Base-by-base conservation (phyloP, 2,329 filamentous ascomycete genomes). In the Sporothrix phasma region DNA sequence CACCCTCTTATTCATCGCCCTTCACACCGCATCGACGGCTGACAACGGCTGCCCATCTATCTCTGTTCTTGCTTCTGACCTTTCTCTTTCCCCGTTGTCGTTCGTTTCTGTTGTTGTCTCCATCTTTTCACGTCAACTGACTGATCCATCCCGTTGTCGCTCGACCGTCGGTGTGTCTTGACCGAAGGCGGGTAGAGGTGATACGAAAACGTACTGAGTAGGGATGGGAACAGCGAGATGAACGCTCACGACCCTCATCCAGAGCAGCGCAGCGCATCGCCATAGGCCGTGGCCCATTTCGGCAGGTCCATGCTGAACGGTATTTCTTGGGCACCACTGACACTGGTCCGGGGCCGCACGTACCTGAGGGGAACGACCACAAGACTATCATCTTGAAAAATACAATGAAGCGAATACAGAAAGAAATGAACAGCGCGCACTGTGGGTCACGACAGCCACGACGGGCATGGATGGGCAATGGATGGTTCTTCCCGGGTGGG, bases 51-150 rank as follows among this genome's bases (percentile, higher is more conserved):
- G 45, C 60, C 51, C 22, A 45, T 45, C 24, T 10, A 8, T 6
- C 24, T 10, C 51, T 49, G 15, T 39, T 19, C n/a, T 19, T 37
- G 8, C 13, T 7, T 37, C 34, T 37, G 34, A 10, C 34, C 34
- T 10, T 15, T 46, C n/a, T 37, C 8, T 6, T 37, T 37, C 15
- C 34, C 7, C 3, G 11, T 37, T 37, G 11, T 37, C 11, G 5
- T 37, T 3, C 3, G 10, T 13, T 37, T 61, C 13, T 61, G 11
- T 3, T 37, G 7, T 37, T 13, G 15, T 10, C 37, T 49, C 29
- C 49, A 19, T 34, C 26, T 61, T 61, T 64, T 61, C 29, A 56
- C 22, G 46, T 64, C 58, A 51, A 24, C 34, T 54, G 61, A 19
- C 31, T 31, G 22, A 49, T 51, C 59, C 37, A 45, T 45, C 41